Evolutionary conservation across 1,139 yeast species (phyloP).

Genomic region (Nakaseomyces kungkrabaensis): DNA sequence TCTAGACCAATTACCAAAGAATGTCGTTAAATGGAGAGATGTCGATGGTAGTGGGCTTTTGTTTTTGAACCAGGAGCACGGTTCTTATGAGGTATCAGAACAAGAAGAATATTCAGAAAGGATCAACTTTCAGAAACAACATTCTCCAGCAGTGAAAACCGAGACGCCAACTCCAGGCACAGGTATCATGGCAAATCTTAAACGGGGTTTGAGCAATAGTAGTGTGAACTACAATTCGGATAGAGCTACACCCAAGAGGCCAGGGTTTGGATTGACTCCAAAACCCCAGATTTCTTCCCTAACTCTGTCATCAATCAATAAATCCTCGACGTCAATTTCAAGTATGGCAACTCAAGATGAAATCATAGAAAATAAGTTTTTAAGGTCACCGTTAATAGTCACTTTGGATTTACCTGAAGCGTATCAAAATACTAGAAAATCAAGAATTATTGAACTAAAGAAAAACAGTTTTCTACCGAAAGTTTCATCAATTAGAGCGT

Average conservation of each 20-base stretch:
- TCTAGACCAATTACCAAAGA: conserved; percentile 23
- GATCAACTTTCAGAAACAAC: background rate
- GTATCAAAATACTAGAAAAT: conserved; percentile 20
- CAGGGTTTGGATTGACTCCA: background rate
- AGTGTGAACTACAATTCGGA: conserved; percentile 4
- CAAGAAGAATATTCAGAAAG: conserved; percentile 1
- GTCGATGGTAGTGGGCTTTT: conserved; percentile 29
- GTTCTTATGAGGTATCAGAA: conserved; percentile 13
- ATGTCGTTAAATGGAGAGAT: conserved; percentile 28
- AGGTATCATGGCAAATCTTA: conserved; percentile 2
- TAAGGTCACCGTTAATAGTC: conserved; percentile 20
- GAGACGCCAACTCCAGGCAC: background rate
- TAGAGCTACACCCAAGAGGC: background rate
- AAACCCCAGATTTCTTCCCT: background rate
- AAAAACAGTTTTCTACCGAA: conserved; percentile 7
- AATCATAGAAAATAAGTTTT: conserved; percentile 2
- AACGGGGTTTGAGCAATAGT: conserved; percentile 5
- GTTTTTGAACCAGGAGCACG: conserved; percentile 24
- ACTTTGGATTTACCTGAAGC: conserved; percentile 26
- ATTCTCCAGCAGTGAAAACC: background rate
- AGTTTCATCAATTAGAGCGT: conserved; percentile 16
- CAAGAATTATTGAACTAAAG: conserved; percentile 11
- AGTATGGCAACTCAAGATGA: conserved; percentile 10
- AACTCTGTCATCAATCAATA: conserved; percentile 4
- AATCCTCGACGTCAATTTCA: conserved; percentile 7